Evolutionary conservation across 768 basidiomycete genomes (phyloP), one percentile per base, ranked within the genome.

Genomic region (Phylloporus scabripes): DNA sequence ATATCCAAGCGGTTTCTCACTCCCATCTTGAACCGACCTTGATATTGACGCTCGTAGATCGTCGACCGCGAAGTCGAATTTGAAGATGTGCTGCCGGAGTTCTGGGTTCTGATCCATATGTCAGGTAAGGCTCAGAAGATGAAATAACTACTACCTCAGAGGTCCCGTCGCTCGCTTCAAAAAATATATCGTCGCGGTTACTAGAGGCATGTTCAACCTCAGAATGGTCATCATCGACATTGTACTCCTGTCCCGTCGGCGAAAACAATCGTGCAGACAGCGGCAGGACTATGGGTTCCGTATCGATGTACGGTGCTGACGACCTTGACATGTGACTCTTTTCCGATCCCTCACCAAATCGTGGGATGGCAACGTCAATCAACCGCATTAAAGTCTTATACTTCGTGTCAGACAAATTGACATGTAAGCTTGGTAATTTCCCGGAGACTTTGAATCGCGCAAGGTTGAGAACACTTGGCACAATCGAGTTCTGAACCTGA

Each of bases 381-480:
- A 98, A 74, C 8, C 90, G 82, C 89, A 99, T 92, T 38, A 98
- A 69, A 1, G 85, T 79, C 69, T 94, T 87, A 69, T 95, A 95
- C 65, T 94, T 95, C 7, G 80, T 80, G 60, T 92, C 90, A 18
- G 90, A 92, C 39, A 94, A 70, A 66, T 99, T 98, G 64, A 96
- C 76, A 60, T 88, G 87, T 9, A 99, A 74, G 26, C 80, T 80
- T 2, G 95, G 94, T 34, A 99, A 72, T 51, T 83, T 85, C 7
- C 94, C 96, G 0, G 91, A 81, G 42, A 97, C 75, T 66, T 93
- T 98, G 76, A 98, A 87, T 33, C 87, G 79, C 2, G 93, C 80
- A 41, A 98, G 77, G 56, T 78, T 92, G 44, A 86, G 74, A 12
- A 82, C 88, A 45, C 80, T 81, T 0, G 91, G 87, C 28, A 96